A percentile compares a stretch with the other conserved stretches of the same genome.
phyloP scores from a whole-genome alignment of 495 filamentous ascomycete genomes.

The Saxophila tyrrhenica region DNA sequence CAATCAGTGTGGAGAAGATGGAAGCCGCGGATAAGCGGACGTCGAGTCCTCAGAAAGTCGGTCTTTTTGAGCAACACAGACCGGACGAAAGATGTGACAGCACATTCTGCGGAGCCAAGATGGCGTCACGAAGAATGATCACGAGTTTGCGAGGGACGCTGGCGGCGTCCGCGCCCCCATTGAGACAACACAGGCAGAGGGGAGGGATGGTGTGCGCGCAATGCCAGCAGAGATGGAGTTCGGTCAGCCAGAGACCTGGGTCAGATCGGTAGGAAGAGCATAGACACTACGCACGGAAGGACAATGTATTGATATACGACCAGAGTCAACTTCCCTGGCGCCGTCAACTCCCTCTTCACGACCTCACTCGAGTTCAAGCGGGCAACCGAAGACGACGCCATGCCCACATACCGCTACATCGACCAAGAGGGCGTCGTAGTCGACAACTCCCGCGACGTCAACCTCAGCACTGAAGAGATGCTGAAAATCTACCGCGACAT shows the following conservation, averaged over 20 bases:
- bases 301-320: conserved; percentile 1
- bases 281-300: background rate
- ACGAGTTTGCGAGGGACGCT: background rate
- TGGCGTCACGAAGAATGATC: conserved; percentile 4
- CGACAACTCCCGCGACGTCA: conserved; percentile 49
- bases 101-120: no score
- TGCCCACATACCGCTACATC: conserved; percentile 79
- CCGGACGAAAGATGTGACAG: no score
- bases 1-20: no score
- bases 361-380: conserved; percentile 61
- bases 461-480: conserved; percentile 58
- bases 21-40: conserved; percentile 5
- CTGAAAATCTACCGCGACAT: conserved; percentile 56
- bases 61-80: no score
- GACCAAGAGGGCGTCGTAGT: conserved; percentile 72
- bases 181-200: background rate
- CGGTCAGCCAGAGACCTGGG: conserved; percentile 58
- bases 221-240: conserved; percentile 38
- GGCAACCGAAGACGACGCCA: conserved; percentile 51
- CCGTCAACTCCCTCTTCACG: conserved; percentile 85
- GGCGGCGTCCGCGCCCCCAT: background rate
- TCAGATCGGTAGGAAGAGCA: conserved; percentile 42
- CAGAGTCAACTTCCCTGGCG: conserved; percentile 87
- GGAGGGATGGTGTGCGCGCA: conserved; percentile 1
- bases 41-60: no score